These are phyloP conservation scores for Neonectria sp. DNA, from an alignment of 2,329 filamentous ascomycete species.

Conservation along the genomic window DNA sequence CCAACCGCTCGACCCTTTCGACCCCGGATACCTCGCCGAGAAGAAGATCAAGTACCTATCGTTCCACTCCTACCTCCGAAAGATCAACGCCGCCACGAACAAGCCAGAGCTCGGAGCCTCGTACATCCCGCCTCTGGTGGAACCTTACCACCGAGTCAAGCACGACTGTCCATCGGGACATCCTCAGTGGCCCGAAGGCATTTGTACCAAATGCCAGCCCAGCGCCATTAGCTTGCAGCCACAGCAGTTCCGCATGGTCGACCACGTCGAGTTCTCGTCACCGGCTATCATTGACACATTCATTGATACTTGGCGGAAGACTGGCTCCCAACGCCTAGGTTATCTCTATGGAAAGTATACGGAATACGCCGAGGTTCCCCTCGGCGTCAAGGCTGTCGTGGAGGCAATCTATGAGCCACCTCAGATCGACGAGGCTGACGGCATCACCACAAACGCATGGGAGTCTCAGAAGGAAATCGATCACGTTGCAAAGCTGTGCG, in stretches of 20 bases:
- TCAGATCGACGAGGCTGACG: constrained; percentile 90
- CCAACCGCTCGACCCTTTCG: constrained; percentile 96
- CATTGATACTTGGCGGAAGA: constrained; percentile 91
- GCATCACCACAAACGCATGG: constrained; percentile 88
- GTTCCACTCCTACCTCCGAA: constrained; percentile 94
- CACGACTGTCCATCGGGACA: constrained; percentile 94
- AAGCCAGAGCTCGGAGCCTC: constrained; percentile 94
- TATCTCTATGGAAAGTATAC: constrained; percentile 93
- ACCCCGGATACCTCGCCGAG: constrained; percentile 88
- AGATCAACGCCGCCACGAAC: constrained; percentile 96
- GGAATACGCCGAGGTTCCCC: constrained; percentile 91
- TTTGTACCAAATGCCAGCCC: constrained; percentile 98
- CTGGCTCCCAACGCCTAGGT: constrained; percentile 86
- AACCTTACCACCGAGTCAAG: constrained; percentile 93
- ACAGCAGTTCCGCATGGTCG: constrained; percentile 95
- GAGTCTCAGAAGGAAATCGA: constrained; percentile 87
- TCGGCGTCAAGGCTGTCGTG: constrained; percentile 95
- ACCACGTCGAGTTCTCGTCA: constrained; percentile 96
- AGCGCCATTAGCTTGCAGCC: constrained; percentile 96
- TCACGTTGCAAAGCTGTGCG: constrained; percentile 84
- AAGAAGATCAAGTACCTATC: constrained; percentile 99
- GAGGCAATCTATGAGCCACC: constrained; percentile 98
- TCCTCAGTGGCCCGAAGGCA: constrained; percentile 93
- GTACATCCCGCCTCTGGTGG: constrained; percentile 94
- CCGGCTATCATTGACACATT: constrained; percentile 89